phyloP scores from a whole-genome alignment of 176 grass and related monocot genomes.

The Metroxylon sagu region DNA sequence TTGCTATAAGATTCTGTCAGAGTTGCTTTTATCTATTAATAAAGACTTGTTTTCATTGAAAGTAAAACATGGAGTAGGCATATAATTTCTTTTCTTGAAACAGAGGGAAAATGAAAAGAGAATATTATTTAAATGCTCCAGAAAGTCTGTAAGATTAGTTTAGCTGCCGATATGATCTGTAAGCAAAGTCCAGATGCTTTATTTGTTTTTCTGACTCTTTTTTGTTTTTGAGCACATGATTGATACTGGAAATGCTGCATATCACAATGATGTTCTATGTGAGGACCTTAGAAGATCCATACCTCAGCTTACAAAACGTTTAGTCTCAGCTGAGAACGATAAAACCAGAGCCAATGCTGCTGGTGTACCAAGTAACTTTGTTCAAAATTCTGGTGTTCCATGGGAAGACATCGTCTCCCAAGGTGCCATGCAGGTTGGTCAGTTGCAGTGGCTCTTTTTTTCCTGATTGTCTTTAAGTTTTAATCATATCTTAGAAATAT shows the following conservation, averaged over 20 bases:
- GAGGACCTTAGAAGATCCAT: slow-evolving; percentile 64
- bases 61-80: too few species aligned
- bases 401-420: slow-evolving; percentile 67
- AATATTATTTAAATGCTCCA: too few species aligned
- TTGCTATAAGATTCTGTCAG: slow-evolving; percentile 50
- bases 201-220: too few species aligned
- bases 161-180: background rate
- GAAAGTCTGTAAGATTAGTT: too few species aligned
- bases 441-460: background rate
- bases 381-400: slow-evolving; percentile 53
- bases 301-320: slow-evolving; percentile 67
- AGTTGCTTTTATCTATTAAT: too few species aligned
- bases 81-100: too few species aligned
- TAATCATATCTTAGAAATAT: too few species aligned
- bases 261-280: slow-evolving; percentile 82
- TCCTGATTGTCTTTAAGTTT: too few species aligned
- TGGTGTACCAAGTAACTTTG: slow-evolving; percentile 76
- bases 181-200: background rate
- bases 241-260: slow-evolving; percentile 90
- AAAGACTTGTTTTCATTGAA: too few species aligned
- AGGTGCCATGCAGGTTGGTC: slow-evolving; percentile 62
- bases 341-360: slow-evolving; percentile 97
- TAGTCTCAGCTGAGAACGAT: slow-evolving; percentile 71
- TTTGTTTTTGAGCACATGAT: background rate
- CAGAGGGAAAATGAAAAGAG: too few species aligned